Base-by-base conservation (phyloP, 768 basidiomycete species). In the Russula earlei region DNA sequence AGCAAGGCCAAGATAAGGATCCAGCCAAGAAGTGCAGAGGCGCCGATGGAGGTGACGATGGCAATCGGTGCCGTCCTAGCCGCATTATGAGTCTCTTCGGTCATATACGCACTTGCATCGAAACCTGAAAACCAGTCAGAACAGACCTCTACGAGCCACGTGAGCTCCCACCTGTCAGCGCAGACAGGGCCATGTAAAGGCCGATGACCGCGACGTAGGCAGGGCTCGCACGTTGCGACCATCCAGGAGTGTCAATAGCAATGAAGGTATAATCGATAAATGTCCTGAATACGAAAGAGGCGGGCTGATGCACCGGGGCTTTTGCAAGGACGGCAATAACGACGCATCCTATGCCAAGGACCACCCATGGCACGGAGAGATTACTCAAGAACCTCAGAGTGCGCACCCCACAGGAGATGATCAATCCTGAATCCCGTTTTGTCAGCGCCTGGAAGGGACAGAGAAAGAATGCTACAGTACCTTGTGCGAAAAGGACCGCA, bases 221-320 rank as follows among this genome's bases (percentile, higher is more conserved):
- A 38, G 76, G 75, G 49, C 81, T 82, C 2, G 86, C 86, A 10
- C 85, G 74, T 17, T 74, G 72, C 20, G 80, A 75, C 87, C 87
- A 89, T 9, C 84, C 85, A 1, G 65, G 63, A 15, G 69, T 71
- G 34, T 68, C 68, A 12, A 67, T 63, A 4, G 83, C 84, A 0
- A n/a, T n/a, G n/a, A n/a, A n/a, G n/a, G 87, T 87, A 10, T 75
- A 77, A 64, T 91, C 87, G 53, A 84, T 75, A 66, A 88, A 88
- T 2, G 75, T 79, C 38, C 66, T 68, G 66, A 91, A 89, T 6
- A 91, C 87, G 62, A 85, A 87, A 40, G 72, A 74, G 2, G 71
- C 85, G 0, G 79, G 77, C 62, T 87, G 85, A 60, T 84, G 85
- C 4, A 69, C 78, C 2, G 86, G 86, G 1, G 87, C 87, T 48